Evolutionary conservation across 306 rosid genomes (phyloP), one percentile per base, ranked within the genome.

Genomic region (Lathyrus tuberosus): DNA sequence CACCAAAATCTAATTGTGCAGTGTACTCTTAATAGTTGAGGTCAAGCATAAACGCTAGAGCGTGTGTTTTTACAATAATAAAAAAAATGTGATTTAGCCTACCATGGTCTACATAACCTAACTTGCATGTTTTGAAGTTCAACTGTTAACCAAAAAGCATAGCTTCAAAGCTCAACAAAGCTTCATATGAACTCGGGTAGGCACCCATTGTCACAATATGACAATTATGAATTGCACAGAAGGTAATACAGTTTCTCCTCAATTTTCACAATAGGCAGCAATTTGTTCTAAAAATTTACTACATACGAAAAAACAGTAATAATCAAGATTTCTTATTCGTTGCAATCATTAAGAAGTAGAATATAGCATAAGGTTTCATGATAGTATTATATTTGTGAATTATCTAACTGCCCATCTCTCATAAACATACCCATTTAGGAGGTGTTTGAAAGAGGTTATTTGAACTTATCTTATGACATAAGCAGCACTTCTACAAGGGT

Each of bases 381-480:
- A 26, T 53, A 40, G 14, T 66, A 28, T 14, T 52, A 40, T 41
- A 41, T 61, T 42, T 41, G 24, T 13, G 22, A 41, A 73, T 49
- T 66, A 59, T 72, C 66, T 41, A 78, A 51, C 61, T 52, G 15
- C 28, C 69, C 47, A 56, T 48, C 30, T 30, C 61, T 24, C 37
- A 54, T 54, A 24, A 54, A 54, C 62, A 51, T 24, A 24, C 11
- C 16, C 51, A 1, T 46, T 54, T 24, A 30, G 37, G 37, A 54
- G 61, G 35, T 6, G 8, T 54, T 22, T 24, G 37, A 30, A 26
- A 54, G 30, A 18, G 61, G 7, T 20, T 22, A 53, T 22, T 53
- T 53, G 60, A 6, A 12, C 61, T 54, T 54, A 24, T 11, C 15
- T 22, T 3, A 54, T 54, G 28, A 11, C 26, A 54, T 54, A 54